Percentiles rank a stretch among this genome's conserved stretches.
phyloP scores from a whole-genome alignment of 805 yeast genomes.

The Candida railenensis region DNA sequence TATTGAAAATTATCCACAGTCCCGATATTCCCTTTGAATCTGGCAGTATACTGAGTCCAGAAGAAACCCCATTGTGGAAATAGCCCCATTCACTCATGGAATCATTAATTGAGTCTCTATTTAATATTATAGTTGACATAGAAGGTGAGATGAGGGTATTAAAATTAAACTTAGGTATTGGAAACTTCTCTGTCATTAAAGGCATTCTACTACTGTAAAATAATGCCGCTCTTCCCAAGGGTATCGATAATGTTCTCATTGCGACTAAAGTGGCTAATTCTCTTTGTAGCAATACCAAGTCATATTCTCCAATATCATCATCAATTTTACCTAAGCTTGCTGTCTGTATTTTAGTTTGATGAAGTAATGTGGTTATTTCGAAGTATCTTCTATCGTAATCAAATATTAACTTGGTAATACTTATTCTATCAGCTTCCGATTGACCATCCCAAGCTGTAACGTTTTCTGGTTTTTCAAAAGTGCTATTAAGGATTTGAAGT shows the following conservation, averaged over 20 bases:
- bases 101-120: constrained; percentile 51
- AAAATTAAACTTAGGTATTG: constrained; percentile 73
- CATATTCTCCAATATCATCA: constrained; percentile 52
- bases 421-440: constrained; percentile 65
- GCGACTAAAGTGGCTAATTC: constrained; percentile 62
- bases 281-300: constrained; percentile 52
- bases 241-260: constrained; percentile 69
- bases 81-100: constrained; percentile 72
- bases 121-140: constrained; percentile 60
- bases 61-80: constrained; percentile 88
- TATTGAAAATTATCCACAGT: constrained; percentile 88
- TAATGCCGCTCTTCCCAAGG: constrained; percentile 77
- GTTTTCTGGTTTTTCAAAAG: constrained; percentile 40
- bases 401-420: constrained; percentile 70
- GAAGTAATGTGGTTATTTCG: constrained; percentile 71
- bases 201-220: constrained; percentile 71
- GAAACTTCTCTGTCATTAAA: constrained; percentile 79
- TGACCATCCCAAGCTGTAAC: constrained; percentile 68
- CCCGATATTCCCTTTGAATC: constrained; percentile 73
- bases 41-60: constrained; percentile 75
- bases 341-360: constrained; percentile 64
- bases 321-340: constrained; percentile 40
- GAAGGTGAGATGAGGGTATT: constrained; percentile 63
- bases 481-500: constrained; percentile 36
- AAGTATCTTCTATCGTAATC: constrained; percentile 75